A percentile compares a stretch with the other conserved stretches of the same genome.
Evolutionary conservation across 2,329 filamentous ascomycete genomes (phyloP).

Genomic region (Trichoderma afroharzianum): DNA sequence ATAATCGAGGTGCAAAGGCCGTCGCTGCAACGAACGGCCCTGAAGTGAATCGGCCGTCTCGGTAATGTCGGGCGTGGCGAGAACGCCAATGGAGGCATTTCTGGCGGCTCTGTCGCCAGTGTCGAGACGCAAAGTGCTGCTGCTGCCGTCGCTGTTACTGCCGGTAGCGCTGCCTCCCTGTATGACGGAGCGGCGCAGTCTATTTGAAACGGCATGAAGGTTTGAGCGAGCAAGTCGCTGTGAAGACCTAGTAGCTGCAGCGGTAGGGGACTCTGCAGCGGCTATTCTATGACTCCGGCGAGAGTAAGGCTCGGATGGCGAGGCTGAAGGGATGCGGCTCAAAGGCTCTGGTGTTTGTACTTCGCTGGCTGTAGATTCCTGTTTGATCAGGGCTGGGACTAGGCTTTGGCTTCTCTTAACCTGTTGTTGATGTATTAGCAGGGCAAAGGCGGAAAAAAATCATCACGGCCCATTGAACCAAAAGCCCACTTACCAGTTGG

Average conservation of each 20-base stretch:
- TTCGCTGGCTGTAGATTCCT: constrained; percentile 25
- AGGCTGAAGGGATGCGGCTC: constrained; percentile 31
- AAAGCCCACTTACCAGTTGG: constrained; percentile 24
- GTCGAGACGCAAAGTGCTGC: constrained; percentile 23
- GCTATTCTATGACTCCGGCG: constrained; percentile 31
- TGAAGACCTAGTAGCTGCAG: constrained; percentile 23
- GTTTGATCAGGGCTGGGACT: constrained; percentile 26
- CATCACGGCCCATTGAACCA: not conserved
- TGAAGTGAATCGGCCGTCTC: constrained; percentile 35
- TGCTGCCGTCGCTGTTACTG: constrained; percentile 3
- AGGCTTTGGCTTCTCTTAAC: constrained; percentile 22
- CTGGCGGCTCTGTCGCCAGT: constrained; percentile 25
- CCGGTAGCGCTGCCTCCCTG: constrained; percentile 22
- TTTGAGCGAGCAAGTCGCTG: constrained; percentile 28
- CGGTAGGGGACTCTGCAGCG: constrained; percentile 30
- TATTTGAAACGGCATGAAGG: constrained; percentile 32
- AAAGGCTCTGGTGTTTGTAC: constrained; percentile 27
- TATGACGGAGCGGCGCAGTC: constrained; percentile 34
- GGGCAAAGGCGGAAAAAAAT: not conserved
- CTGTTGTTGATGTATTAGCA: constrained; percentile 19
- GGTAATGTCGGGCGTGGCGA: constrained; percentile 58
- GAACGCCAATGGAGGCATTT: constrained; percentile 31
- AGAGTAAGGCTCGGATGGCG: constrained; percentile 33
- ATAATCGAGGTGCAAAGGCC: constrained; percentile 41
- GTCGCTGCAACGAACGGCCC: constrained; percentile 38